Evolutionary conservation across 2,329 filamentous ascomycete species (phyloP).

Genomic region (Ascochyta koolunga): DNA sequence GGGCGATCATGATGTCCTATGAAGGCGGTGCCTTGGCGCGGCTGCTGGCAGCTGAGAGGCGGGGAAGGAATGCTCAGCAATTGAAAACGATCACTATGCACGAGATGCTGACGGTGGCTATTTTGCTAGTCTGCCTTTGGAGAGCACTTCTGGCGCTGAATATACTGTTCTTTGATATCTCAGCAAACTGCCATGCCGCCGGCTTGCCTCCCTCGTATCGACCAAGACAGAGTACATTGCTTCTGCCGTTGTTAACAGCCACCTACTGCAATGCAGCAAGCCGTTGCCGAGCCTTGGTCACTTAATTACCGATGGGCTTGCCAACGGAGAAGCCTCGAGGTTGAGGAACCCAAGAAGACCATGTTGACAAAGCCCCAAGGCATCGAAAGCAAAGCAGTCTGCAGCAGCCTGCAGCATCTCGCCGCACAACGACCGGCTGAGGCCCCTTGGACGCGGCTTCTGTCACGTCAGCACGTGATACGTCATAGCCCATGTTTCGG

Average conservation of each 20-base stretch:
- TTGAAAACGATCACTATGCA: not conserved
- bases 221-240: not conserved
- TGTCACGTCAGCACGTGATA: slow-evolving; percentile 13
- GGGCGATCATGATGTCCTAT: slow-evolving; percentile 26
- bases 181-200: not conserved
- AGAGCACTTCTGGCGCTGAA: not conserved
- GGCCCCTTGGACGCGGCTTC: not conserved
- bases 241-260: slow-evolving; percentile 1
- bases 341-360: not conserved
- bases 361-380: slow-evolving; percentile 1
- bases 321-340: not conserved
- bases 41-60: slow-evolving; percentile 14
- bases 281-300: slow-evolving; percentile 7
- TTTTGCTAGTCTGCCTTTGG: not conserved
- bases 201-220: not conserved
- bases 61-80: slow-evolving; percentile 19
- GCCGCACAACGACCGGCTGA: slow-evolving; percentile 10
- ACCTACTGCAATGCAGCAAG: not conserved
- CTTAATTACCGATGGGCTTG: not conserved
- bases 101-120: slow-evolving; percentile 4
- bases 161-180: not conserved
- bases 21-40: slow-evolving; percentile 28
- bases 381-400: slow-evolving; percentile 5
- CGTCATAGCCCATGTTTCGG: not conserved
- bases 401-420: too few relatives aligned